Base-by-base conservation (phyloP, 1,139 yeast genomes). In the Eremothecium sinecaudum region DNA sequence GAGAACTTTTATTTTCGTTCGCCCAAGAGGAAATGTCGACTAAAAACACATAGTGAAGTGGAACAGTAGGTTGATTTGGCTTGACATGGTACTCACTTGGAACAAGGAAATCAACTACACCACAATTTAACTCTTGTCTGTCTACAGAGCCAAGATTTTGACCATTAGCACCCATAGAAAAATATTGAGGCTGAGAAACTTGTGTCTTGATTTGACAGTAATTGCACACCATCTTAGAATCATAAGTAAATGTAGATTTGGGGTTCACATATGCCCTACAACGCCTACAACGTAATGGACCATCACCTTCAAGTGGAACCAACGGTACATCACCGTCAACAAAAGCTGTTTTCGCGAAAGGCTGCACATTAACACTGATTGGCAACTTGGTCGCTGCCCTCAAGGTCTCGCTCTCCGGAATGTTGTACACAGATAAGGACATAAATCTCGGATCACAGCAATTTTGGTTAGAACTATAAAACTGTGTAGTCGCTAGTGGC, bases 181-280 rank as follows among this genome's bases (percentile, higher is more conserved):
- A 69, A 21, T 63, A 56, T 49, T 86, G 84, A 30, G 79, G 86
- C 6, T 61, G 57, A 0, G 94, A 84, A 7, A 81, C 76, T 5
- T 66, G 64, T 50, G 79, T 81, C 37, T 84, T 72, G 47, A 81
- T 82, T 42, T 76, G 79, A 61, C 99, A 90, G 51, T 90, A 73
- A 58, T 90, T 90, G 64, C 99, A 90, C 17, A 74, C 67, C 58
- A 83, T 81, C 41, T 64, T 66, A 28, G 77, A 73, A 27, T 77
- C 78, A 33, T 69, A 71, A 7, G 75, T 68, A 46, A 79, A 77
- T 46, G 75, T 63, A 77, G 82, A 80, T 12, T 77, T 73, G 2
- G 97, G 94, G 54, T 90, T 90, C 45, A 86, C 69, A 57, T 86
- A 90, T 1, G 94, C 72, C 39, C 96, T 72, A 60, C 99, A 90